phyloP scores from a whole-genome alignment of 805 yeast species.

The Schizosaccharomyces cryophilus region DNA sequence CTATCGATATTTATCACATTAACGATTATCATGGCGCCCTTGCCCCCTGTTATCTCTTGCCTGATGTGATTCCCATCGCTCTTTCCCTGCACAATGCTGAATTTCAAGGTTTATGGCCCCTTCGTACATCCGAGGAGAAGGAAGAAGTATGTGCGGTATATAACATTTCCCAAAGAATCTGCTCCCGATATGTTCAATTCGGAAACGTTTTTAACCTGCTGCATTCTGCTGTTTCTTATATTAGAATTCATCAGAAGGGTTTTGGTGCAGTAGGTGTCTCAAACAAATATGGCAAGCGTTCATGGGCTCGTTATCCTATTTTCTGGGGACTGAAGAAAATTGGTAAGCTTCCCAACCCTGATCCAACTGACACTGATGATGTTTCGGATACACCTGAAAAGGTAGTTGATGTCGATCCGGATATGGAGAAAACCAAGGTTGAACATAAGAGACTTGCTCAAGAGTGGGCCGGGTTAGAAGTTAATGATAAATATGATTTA shows the following conservation, averaged over 20 bases:
- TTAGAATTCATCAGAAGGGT: conserved; percentile 2
- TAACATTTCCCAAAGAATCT: not conserved
- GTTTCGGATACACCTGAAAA: not conserved
- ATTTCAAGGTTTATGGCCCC: conserved; percentile 2
- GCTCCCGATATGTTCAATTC: conserved; percentile 1
- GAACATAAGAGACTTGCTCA: not conserved
- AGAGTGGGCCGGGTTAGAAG: conserved; percentile 2
- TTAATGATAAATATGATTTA: not conserved
- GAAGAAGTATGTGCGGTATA: conserved; percentile 1
- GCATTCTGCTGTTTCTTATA: not conserved
- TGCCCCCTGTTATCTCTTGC: conserved; percentile 1
- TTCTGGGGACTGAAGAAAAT: conserved; percentile 3
- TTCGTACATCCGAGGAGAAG: conserved; percentile 2
- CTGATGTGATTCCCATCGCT: conserved; percentile 1
- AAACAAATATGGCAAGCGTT: conserved; percentile 2
- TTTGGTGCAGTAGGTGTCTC: conserved; percentile 3
- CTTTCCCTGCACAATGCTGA: conserved; percentile 2
- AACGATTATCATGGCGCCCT: conserved; percentile 3
- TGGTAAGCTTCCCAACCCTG: conserved; percentile 3
- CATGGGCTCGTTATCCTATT: conserved; percentile 4
- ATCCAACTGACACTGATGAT: conserved; percentile 1
- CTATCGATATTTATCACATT: conserved; percentile 1
- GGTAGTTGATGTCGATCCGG: not conserved
- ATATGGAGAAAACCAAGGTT: not conserved
- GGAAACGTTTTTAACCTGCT: conserved; percentile 2